Evolutionary conservation across 2,329 filamentous ascomycete species (phyloP).

Genomic region (Pyrenochaeta sp.): DNA sequence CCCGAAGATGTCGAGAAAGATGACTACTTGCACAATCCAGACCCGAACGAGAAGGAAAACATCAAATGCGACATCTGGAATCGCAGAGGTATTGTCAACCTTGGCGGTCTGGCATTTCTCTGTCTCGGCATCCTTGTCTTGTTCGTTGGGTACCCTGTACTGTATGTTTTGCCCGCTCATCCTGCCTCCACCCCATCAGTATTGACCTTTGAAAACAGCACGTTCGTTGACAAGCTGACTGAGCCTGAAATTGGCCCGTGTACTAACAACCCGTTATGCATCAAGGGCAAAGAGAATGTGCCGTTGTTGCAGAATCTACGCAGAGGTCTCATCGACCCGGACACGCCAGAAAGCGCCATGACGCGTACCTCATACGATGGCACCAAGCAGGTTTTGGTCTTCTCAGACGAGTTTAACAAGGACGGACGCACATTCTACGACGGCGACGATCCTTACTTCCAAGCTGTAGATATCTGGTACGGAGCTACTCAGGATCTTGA

Average conservation of each 20-base stretch:
- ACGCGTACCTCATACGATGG: constrained; percentile 66
- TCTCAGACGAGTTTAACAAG: constrained; percentile 75
- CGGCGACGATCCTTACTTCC: constrained; percentile 73
- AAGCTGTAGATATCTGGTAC: constrained; percentile 75
- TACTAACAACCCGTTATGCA: constrained; percentile 56
- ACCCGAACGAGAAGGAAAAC: constrained; percentile 67
- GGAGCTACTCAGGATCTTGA: constrained; percentile 74
- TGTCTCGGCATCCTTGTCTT: constrained; percentile 67
- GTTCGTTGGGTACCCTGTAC: constrained; percentile 73
- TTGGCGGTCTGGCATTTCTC: constrained; percentile 68
- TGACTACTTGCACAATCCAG: constrained; percentile 75
- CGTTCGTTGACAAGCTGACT: constrained; percentile 61
- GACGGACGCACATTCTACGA: constrained; percentile 74
- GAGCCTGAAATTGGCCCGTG: constrained; percentile 48
- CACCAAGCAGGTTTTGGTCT: constrained; percentile 69
- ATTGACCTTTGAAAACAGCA: constrained; percentile 54
- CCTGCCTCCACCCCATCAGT: not conserved
- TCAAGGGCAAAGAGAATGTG: constrained; percentile 56
- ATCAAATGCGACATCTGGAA: constrained; percentile 71
- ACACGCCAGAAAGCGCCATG: constrained; percentile 66
- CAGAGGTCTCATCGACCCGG: constrained; percentile 69
- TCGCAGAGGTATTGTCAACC: constrained; percentile 67
- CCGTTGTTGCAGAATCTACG: constrained; percentile 68
- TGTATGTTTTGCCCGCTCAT: constrained; percentile 61
- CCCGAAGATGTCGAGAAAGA: constrained; percentile 78